Evolutionary conservation across 2,329 filamentous ascomycete genomes (phyloP).

Genomic region (Epicoccum sorghinum): DNA sequence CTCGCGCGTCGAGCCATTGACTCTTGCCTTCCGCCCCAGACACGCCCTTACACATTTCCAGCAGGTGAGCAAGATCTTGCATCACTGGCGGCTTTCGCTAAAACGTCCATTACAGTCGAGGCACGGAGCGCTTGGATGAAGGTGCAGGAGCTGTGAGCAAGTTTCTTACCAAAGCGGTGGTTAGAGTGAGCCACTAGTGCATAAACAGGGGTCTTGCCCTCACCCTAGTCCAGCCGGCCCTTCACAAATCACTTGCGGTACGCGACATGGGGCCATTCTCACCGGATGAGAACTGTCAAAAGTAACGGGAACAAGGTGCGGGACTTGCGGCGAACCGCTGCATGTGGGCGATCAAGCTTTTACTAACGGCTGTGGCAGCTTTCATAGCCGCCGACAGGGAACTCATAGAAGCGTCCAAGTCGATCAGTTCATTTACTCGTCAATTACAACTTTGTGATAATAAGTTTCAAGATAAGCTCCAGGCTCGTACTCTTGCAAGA

Average conservation of each 20-base stretch:
- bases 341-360: conserved; percentile 25
- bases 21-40: conserved; percentile 15
- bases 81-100: conserved; percentile 26
- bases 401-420: not conserved
- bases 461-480: conserved; percentile 2
- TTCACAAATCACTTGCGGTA: not conserved
- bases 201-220: conserved; percentile 19
- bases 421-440: too few species aligned
- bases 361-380: conserved; percentile 26
- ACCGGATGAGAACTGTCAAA: conserved; percentile 3
- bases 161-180: conserved; percentile 36
- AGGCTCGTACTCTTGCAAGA: not conserved
- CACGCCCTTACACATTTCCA: conserved; percentile 22
- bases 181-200: conserved; percentile 26
- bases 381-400: not conserved
- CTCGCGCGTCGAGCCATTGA: conserved; percentile 31
- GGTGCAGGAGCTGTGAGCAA: conserved; percentile 37
- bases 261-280: conserved; percentile 1
- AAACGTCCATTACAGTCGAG: conserved; percentile 13
- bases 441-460: too few species aligned
- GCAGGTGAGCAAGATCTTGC: conserved; percentile 30
- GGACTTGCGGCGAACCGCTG: not conserved
- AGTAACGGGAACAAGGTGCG: conserved; percentile 2
- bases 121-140: conserved; percentile 15
- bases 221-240: conserved; percentile 15